These are phyloP conservation scores for Incumbomyces lentus DNA, from an alignment of 2,329 filamentous ascomycete species.

Conservation along the genomic window DNA sequence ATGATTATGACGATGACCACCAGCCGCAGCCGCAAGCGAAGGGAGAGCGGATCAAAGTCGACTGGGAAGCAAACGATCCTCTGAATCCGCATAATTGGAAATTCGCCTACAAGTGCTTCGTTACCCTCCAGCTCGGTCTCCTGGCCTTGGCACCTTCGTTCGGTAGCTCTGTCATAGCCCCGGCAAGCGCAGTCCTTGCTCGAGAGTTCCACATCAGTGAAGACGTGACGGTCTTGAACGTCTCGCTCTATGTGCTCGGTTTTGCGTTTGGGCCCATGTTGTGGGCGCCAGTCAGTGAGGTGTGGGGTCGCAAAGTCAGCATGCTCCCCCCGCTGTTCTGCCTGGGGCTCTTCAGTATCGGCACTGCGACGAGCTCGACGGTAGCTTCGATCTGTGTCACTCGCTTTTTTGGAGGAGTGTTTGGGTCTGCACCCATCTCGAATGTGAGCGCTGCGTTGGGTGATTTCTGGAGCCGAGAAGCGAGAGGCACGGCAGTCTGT, in stretches of 20 bases:
- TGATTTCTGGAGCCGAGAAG: constrained; percentile 32
- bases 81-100: constrained; percentile 41
- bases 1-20: too few relatives aligned
- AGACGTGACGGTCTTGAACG: constrained; percentile 36
- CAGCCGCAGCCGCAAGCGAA: not conserved
- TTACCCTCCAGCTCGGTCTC: constrained; percentile 41
- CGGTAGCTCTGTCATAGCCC: constrained; percentile 42
- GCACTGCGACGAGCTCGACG: constrained; percentile 31
- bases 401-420: constrained; percentile 37
- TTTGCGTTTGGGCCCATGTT: constrained; percentile 33
- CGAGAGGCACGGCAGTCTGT: constrained; percentile 30
- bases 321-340: constrained; percentile 35
- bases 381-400: constrained; percentile 30
- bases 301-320: constrained; percentile 35
- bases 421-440: constrained; percentile 34
- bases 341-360: constrained; percentile 38
- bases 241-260: constrained; percentile 37
- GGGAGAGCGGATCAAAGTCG: constrained; percentile 3
- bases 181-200: constrained; percentile 36
- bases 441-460: constrained; percentile 36
- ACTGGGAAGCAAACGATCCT: constrained; percentile 23
- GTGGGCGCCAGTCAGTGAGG: constrained; percentile 36
- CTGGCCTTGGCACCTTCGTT: constrained; percentile 41
- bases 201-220: constrained; percentile 32
- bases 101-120: constrained; percentile 34